Percentiles rank a stretch among this genome's conserved stretches.
phyloP scores from a whole-genome alignment of 2,329 filamentous ascomycete genomes.

The Stagonosporopsis tanaceti region DNA sequence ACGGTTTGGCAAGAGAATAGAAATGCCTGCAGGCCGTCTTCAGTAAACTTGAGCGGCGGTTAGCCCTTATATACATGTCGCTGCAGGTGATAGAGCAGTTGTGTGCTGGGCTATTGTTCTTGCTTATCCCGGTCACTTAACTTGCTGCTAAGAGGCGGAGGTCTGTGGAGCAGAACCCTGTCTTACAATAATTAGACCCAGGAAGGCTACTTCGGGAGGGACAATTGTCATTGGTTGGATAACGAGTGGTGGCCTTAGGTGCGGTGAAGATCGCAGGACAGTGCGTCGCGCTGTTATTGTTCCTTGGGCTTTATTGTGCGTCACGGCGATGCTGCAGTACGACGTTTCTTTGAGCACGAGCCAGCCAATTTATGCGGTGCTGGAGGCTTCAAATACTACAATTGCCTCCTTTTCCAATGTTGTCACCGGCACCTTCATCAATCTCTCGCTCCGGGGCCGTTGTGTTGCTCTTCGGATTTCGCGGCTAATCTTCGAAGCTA shows the following conservation, averaged over 20 bases:
- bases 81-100: background rate
- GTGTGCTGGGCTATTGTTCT: background rate
- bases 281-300: conserved; percentile 1
- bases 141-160: background rate
- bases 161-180: background rate
- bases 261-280: background rate
- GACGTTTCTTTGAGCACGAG: background rate
- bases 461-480: background rate
- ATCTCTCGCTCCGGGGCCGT: background rate
- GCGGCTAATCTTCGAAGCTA: conserved; percentile 12
- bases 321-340: conserved; percentile 1
- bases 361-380: background rate
- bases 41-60: background rate
- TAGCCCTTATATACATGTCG: background rate
- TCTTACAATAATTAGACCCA: conserved; percentile 21
- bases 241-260: background rate
- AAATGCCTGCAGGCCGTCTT: too few species aligned
- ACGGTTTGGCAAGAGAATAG: background rate
- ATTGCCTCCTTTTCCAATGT: background rate
- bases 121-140: background rate
- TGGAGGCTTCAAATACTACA: background rate
- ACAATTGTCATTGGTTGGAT: background rate
- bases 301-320: background rate
- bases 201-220: conserved; percentile 17
- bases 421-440: background rate